Evolutionary conservation across 2,329 filamentous ascomycete species (phyloP).

Genomic region (Annulohypoxylon truncatum): DNA sequence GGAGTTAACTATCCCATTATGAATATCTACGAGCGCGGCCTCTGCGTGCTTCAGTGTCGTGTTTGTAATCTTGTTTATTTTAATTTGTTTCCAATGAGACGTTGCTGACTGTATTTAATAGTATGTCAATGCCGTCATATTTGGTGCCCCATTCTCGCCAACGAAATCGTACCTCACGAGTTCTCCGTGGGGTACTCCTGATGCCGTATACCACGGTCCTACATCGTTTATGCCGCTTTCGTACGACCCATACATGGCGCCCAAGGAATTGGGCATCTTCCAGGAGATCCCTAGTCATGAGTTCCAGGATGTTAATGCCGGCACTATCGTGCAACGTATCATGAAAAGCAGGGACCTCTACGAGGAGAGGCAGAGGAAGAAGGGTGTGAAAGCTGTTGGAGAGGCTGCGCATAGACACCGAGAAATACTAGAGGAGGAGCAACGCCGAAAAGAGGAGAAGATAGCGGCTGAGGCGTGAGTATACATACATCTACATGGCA

Average conservation of each 20-base stretch:
- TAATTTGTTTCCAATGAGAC: slow-evolving; percentile 6
- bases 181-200: slow-evolving; percentile 78
- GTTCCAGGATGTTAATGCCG: slow-evolving; percentile 90
- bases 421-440: slow-evolving; percentile 71
- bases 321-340: slow-evolving; percentile 90
- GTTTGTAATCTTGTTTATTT: slow-evolving; percentile 59
- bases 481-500: not conserved
- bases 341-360: slow-evolving; percentile 87
- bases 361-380: slow-evolving; percentile 89
- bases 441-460: slow-evolving; percentile 61
- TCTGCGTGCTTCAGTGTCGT: slow-evolving; percentile 95
- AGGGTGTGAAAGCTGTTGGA: slow-evolving; percentile 84
- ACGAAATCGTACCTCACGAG: slow-evolving; percentile 80
- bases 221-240: slow-evolving; percentile 88
- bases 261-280: slow-evolving; percentile 88
- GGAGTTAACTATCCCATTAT: slow-evolving; percentile 99
- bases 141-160: slow-evolving; percentile 89
- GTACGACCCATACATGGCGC: slow-evolving; percentile 83
- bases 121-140: slow-evolving; percentile 89
- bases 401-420: slow-evolving; percentile 74
- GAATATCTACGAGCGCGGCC: slow-evolving; percentile 96
- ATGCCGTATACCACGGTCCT: slow-evolving; percentile 94
- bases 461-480: slow-evolving; percentile 36
- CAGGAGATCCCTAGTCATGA: slow-evolving; percentile 79
- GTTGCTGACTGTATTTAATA: slow-evolving; percentile 52